phyloP scores from a whole-genome alignment of 306 rosid species.

The Benincasa hispida region DNA sequence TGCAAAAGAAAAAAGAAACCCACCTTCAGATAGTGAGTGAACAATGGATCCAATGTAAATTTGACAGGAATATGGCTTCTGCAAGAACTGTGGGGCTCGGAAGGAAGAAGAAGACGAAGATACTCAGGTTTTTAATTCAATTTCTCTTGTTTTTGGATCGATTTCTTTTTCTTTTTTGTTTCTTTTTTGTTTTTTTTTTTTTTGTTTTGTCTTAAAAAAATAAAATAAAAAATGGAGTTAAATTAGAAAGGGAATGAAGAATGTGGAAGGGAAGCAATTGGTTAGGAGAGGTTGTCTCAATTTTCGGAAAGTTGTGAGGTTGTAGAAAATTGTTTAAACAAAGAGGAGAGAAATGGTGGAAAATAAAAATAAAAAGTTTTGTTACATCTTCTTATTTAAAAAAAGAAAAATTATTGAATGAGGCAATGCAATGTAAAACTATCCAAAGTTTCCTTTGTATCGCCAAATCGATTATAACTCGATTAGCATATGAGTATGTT shows the following conservation, averaged over 20 bases:
- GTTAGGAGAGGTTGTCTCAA: background rate
- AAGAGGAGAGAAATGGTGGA: background rate
- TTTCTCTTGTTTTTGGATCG: background rate
- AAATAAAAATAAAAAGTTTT: background rate
- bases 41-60: background rate
- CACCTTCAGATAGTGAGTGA: background rate
- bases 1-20: background rate
- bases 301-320: background rate
- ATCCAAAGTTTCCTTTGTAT: too few relatives aligned
- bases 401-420: too few relatives aligned
- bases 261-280: constrained; percentile 1
- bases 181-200: too few relatives aligned
- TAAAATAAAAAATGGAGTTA: background rate
- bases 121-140: background rate
- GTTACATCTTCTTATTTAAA: background rate
- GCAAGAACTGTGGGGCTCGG: background rate
- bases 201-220: background rate
- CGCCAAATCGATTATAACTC: too few relatives aligned
- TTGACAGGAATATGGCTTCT: background rate
- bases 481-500: too few relatives aligned
- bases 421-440: too few relatives aligned
- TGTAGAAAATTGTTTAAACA: background rate
- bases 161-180: background rate
- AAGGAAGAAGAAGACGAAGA: background rate
- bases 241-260: background rate